Evolutionary conservation across 768 basidiomycete species (phyloP).

Genomic region (Sporobolomyces roseus): DNA sequence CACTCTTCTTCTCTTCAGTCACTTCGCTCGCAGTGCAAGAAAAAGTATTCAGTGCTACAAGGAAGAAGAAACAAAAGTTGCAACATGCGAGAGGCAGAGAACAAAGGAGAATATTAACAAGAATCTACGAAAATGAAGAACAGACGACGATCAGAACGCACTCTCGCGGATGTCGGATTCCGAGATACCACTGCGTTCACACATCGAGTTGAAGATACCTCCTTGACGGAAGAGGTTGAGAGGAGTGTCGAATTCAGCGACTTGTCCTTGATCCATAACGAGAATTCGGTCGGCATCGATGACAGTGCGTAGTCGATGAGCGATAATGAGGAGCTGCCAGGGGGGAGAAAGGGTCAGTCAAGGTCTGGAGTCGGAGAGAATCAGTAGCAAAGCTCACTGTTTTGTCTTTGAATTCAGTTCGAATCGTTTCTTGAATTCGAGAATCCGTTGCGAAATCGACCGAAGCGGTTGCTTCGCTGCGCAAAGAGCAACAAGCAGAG

Average conservation of each 20-base stretch:
- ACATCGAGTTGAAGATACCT: constrained; percentile 63
- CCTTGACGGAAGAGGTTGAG: constrained; percentile 54
- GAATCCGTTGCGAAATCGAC: constrained; percentile 68
- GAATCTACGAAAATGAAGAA: too few species aligned
- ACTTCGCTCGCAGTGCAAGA: too few species aligned
- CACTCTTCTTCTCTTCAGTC: too few species aligned
- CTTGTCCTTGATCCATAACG: constrained; percentile 74
- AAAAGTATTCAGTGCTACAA: too few species aligned
- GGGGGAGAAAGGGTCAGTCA: constrained; percentile 35
- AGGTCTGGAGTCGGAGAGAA: constrained; percentile 59
- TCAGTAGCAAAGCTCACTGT: constrained; percentile 54
- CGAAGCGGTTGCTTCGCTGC: constrained; percentile 42
- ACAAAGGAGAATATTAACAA: too few species aligned
- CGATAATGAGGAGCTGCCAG: constrained; percentile 28
- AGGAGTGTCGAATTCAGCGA: constrained; percentile 53
- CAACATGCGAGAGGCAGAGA: background rate
- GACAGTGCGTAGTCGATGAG: constrained; percentile 81
- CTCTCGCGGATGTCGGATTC: constrained; percentile 53
- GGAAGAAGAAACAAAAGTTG: background rate
- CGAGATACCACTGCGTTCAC: constrained; percentile 58
- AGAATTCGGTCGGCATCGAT: constrained; percentile 83
- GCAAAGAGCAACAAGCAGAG: background rate
- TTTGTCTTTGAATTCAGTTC: constrained; percentile 68
- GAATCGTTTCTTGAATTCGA: constrained; percentile 86
- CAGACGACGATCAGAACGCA: background rate